Evolutionary conservation across 2,329 filamentous ascomycete species (phyloP), one percentile per base, ranked within the genome.

Genomic region (Septoria linicola): DNA sequence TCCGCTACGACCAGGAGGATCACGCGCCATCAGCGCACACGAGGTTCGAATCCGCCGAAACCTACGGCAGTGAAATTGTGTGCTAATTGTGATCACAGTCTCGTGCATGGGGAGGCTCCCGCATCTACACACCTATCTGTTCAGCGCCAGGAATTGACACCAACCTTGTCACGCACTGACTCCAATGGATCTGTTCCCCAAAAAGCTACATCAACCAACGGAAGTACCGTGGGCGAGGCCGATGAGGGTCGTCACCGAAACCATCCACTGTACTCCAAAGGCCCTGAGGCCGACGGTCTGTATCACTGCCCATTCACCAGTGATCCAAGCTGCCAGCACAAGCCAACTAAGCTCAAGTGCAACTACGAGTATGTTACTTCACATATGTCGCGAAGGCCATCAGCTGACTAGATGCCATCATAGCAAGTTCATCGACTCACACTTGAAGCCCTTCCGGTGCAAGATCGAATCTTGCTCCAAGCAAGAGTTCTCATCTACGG

Each of bases 391-490:
- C 41, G 4, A 20, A 3, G 17, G 4, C 54, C 14, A 27, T 32
- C 16, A 36, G 46, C 21, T 31, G 16, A 42, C 49, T 35, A 58
- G 39, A 17, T 37, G 49, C n/a, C 8, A 32, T 50, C 60, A 41
- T 68, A 96, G 91, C 80, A 97, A 97, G 80, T 96, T 93, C 65
- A 84, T 97, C 62, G 92, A 97, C 73, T 96, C 92, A 21, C 92
- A 97, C 74, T 73, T 96, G 67, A 96, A 95, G 80, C 92, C 92
- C 13, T 97, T 96, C 76, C 85, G 89, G 55, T 97, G 92, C 85
- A 95, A 93, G 82, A 80, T 86, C 59, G 78, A 84, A 57, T 81
- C 83, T 19, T 97, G 92, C 74, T 83, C 89, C 70, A 88, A 89
- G 67, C 83, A 89, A 59, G 85, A 88, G 36, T 97, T 97, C 72